Percentiles rank a stretch among this genome's conserved stretches.
Evolutionary conservation across 2,329 filamentous ascomycete genomes (phyloP).

Genomic region (Talaromyces sp.): DNA sequence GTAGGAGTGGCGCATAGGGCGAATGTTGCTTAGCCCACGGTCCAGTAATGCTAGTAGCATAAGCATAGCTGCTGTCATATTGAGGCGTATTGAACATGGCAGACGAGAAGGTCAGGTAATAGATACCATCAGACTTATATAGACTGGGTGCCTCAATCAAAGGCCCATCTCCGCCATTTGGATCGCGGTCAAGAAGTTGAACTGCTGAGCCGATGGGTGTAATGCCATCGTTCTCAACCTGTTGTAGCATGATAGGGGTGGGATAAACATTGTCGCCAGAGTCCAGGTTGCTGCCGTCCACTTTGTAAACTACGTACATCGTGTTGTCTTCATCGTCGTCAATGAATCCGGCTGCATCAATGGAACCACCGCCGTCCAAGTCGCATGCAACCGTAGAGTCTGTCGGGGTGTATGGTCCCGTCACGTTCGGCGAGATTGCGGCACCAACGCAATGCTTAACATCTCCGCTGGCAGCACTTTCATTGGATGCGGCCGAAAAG

Average conservation of each 20-base stretch:
- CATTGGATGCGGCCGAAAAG: not conserved
- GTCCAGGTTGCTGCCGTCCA: not conserved
- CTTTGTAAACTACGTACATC: not conserved
- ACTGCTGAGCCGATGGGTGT: not conserved
- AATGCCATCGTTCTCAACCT: not conserved
- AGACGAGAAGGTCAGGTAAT: not conserved
- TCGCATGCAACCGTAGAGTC: not conserved
- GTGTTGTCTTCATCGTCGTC: not conserved
- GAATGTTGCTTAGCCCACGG: conserved; percentile 32
- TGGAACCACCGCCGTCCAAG: not conserved
- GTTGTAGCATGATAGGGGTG: not conserved
- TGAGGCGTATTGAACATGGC: not conserved
- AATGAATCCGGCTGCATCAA: not conserved
- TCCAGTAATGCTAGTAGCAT: not conserved
- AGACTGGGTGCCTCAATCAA: not conserved
- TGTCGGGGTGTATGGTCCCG: not conserved
- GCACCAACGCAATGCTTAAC: not conserved
- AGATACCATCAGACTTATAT: not conserved
- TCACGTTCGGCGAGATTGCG: not conserved
- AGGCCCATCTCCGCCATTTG: not conserved
- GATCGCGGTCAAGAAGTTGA: not conserved
- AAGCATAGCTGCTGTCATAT: not conserved
- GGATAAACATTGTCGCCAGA: not conserved
- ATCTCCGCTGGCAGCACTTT: not conserved
- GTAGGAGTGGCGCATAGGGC: not conserved